Evolutionary conservation across 2,329 filamentous ascomycete species (phyloP), one percentile per base, ranked within the genome.

Genomic region (Aspergillus vadensis): DNA sequence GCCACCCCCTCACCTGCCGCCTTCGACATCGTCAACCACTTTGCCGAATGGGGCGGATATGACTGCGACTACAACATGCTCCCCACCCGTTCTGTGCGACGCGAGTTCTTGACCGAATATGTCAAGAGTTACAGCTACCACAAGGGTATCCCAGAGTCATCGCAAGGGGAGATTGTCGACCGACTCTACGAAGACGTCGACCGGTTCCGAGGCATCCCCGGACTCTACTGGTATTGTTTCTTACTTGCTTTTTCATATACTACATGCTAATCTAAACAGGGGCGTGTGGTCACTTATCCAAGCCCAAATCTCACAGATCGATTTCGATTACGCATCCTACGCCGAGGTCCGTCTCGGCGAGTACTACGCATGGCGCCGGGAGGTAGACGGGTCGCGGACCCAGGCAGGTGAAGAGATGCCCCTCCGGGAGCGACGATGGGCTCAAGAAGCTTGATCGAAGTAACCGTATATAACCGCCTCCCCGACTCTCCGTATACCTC

Each of bases 11-110:
- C 93, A 0, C 94, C 94, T 1, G 92, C 93, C 4, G 93, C 94
- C 2, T 99, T 99, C 77, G 95, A 99, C 75, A 88, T 99, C 68
- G 90, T 94, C 54, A 99, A 99, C 79, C 95, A 99, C 81, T 97
- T 99, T 74, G 92, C 95, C 51, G 95, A 99, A 79, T 99, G 95
- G 94, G 93, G 90, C 62, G 95, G 95, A 59, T 97, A 97, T 72
- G 92, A 96, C 70, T 99, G 95, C 81, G 92, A 98, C 77, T 93
- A 91, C 79, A 86, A 80, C 70, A 88, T 89, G 67, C 84, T 98
- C 59, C 95, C 95, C 5, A 95, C 91, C 1, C 85, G 85, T 63
- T 81, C 87, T 19, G 87, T 94, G 69, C 89, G 95, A 27, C 85
- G 86, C 48, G 86, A 88, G 57, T 99, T 99, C 77, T 85, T 98